Base-by-base conservation (phyloP, 257 asterid genomes). In the Fraxinus cuspidata region DNA sequence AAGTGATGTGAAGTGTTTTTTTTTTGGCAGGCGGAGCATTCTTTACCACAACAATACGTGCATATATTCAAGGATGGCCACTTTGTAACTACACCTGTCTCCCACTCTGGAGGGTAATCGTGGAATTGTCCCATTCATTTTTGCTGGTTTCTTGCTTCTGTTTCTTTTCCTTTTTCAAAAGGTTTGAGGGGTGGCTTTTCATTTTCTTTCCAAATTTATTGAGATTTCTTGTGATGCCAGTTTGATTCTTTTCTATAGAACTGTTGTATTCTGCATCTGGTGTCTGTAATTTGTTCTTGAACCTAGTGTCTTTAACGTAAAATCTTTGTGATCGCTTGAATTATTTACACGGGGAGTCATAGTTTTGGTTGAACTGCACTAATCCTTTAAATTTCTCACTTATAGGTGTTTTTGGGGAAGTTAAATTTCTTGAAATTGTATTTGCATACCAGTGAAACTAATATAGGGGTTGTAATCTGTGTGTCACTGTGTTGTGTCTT, bases 1-100 rank as follows among this genome's bases (percentile, higher is more conserved):
- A 78, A 21, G 66, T 10, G 15, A 16, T 4, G 15, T 37, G 42
- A 60, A 21, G 25, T 47, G 78, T 72, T 49, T 35, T 5, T 32
- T 32, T 37, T 75, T 88, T 42, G 49, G 82, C 88, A 96, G 99
- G 93, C 78, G 64, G 98, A 96, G 85, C 95, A 90, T 80, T 87
- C 97, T 83, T 88, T 96, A 85, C 99, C 98, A 1, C 97, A 96
- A 68, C 99, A 96, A 73, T 93, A 87, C 75, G 69, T 92, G 83
- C 97, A 96, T 69, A 84, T 38, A 18, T 96, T 84, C 87, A 91
- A 88, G 87, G 94, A 90, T 70, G 98, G 97, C 27, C 97, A 88
- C 47, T 93, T 93, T 60, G 87, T 87, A 67, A 96, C 99, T 16
- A 85, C 92, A 70, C 97, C 99, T 0, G 92, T 91, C 60, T 86